Base-by-base conservation (phyloP, 2,329 filamentous ascomycete genomes). In the Calonectria pseudoturangicola region DNA sequence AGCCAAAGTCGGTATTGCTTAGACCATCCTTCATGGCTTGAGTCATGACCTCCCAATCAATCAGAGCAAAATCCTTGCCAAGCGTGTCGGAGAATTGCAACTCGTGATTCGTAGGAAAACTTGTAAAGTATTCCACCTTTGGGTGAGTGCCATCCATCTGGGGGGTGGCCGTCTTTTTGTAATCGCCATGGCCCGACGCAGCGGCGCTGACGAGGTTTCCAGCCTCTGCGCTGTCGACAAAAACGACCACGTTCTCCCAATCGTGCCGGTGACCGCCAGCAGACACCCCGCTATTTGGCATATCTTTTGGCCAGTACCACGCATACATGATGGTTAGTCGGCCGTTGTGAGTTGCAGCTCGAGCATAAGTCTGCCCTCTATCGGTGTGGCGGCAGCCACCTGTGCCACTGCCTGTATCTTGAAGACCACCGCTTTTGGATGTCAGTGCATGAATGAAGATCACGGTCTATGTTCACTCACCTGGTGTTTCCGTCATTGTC, bases 401-500 rank as follows among this genome's bases (percentile, higher is more conserved):
- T n/a, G 74, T 74, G 2, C 75, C 65, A 18, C 63, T 73, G 2
- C 84, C 84, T 9, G 76, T 76, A 2, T 81, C 74, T 9, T 81
- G 77, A 1, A 86, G 79, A 15, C 85, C 84, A 36, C 81, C 83
- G 58, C 84, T 85, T 25, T 27, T 0, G 18, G 8, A 8, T 65
- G 16, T 74, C n/a, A 30, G 62, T 2, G 8, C 25, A 36, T 5
- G 16, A 41, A 54, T 3, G 5, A 15, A 39, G 15, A n/a, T 5
- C 36, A 12, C 8, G 2, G 16, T 13, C 12, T 16, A 28, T 16
- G 25, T 16, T 4, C 1, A 76, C 84, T 71, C 79, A 92, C 90
- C 87, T 85, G 4, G 87, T 91, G 74, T 92, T 85, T 2, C 91
- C 91, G 0, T 83, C 80, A 1, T 85, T 84, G 72, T 92, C 88